Evolutionary conservation across 2,329 filamentous ascomycete species (phyloP), one percentile per base, ranked within the genome.

Genomic region (Phaeosphaeriaceae sp.): DNA sequence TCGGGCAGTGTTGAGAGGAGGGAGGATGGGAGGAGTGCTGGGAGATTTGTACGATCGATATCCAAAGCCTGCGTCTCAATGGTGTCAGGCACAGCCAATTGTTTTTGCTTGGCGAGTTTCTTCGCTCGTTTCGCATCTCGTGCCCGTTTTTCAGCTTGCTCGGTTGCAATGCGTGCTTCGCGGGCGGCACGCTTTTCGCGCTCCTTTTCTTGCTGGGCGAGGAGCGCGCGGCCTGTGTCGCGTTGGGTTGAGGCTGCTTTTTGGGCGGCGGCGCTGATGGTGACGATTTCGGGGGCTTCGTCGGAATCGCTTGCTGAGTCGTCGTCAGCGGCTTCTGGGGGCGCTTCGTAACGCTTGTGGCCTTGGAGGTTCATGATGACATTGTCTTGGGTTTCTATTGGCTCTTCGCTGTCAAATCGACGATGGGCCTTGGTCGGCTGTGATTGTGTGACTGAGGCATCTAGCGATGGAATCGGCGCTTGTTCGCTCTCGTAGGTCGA

Each of bases 21-120:
- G 18, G 80, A 78, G 42, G 77, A 76, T 4, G 81, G 81, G 28
- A 83, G 76, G 17, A 82, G 72, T 32, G 74, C 75, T 5, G 80
- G 80, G 11, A 82, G 73, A 58, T 68, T 63, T 37, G 54, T 66
- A 66, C 61, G 70, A 63, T 54, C 68, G 48, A 64, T 40, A 11
- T 26, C 11, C 3, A 26, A 11, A 26, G 23, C 2, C 11, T 7
- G 23, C 11, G 23, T 26, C 23, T 26, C 23, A 11, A 11, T 26
- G 23, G 6, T 26, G 11, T 26, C 23, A 26, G 23, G 36, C 36
- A 16, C 32, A 28, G 47, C 42, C 23, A 54, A 43, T 49, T 62
- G 46, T 29, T 56, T 56, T 26, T 54, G 48, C 34, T 55, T 54
- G 3, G 62, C 66, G n/a, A 64, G 46, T 29, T 67, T 67, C 43